Conservation (phyloP, 73 alveolate genomes). For the Blepharisma japonicum region DNA sequence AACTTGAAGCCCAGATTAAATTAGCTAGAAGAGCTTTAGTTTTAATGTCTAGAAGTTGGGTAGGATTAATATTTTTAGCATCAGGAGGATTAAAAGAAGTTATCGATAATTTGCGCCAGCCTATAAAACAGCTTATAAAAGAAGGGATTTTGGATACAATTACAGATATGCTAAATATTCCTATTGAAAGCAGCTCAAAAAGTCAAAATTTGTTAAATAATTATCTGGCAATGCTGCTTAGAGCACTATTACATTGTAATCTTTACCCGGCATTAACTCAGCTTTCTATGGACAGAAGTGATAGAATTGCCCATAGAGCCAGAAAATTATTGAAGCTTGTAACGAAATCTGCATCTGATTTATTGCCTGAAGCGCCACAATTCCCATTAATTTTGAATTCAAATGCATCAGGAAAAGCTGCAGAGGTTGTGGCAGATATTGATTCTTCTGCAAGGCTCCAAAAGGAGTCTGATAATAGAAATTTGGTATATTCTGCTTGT, state of each 20-base stretch:
- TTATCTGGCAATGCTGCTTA: constrained; percentile 18
- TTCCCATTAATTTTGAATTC: not conserved
- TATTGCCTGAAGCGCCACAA: constrained; percentile 26
- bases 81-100: constrained; percentile 9
- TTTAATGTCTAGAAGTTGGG: not conserved
- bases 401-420: not conserved
- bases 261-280: constrained; percentile 14
- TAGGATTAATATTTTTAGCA: constrained; percentile 28
- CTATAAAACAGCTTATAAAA: constrained; percentile 15
- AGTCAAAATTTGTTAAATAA: not conserved
- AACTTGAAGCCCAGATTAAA: constrained; percentile 29
- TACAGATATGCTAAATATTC: constrained; percentile 18
- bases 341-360: constrained; percentile 22
- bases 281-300: not conserved
- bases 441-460: not conserved
- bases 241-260: constrained; percentile 16
- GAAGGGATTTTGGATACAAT: constrained; percentile 27
- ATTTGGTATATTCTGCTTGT: constrained; percentile 1
- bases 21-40: constrained; percentile 26
- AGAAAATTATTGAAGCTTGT: not conserved
- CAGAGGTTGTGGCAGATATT: constrained; percentile 23
- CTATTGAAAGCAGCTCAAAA: constrained; percentile 16
- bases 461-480: not conserved
- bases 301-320: constrained; percentile 25
- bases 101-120: not conserved